Evolutionary conservation across 2,329 filamentous ascomycete species (phyloP), one percentile per base, ranked within the genome.

Genomic region (Dactylellina haptotyla): DNA sequence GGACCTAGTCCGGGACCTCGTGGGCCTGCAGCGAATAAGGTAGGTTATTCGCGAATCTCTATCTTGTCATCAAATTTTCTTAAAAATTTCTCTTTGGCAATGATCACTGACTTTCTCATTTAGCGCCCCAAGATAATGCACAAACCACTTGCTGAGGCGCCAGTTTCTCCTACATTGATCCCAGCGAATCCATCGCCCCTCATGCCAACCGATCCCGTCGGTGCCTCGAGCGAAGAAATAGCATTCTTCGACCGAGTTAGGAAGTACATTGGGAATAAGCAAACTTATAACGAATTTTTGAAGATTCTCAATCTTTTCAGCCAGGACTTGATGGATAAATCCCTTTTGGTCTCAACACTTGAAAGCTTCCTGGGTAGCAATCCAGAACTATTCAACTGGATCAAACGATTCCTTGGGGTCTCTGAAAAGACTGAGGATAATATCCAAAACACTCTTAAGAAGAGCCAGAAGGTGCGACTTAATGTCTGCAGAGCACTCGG

Each of bases 221-320:
- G 88, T n/a, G 90, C 92, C 0, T 90, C 87, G 23, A 86, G 89
- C 61, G 94, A 98, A 67, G 94, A 98, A 79, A 85, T 98, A 58
- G 88, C 88, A 1, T 98, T 98, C 82, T 99, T 99, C 78, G 95
- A 99, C 75, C 89, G 93, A 5, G 93, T 95, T 16, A 98, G 97
- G 85, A 99, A 99, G 82, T 94, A 90, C 78, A 92, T 99, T 67
- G 89, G 90, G 74, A 98, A 98, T 81, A 91, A 96, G 80, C 90
- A 92, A 64, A 90, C 90, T 1, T 96, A 96, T 86, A 93, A 91
- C 78, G 95, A 99, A 80, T 99, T 99, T 81, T 83, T 99, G 76
- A 99, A 99, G 83, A 87, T 99, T 4, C 95, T 94, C 84, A 99
- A 98, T 77, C 85, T 99, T 28, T 99, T 92, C 83, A 95, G 91